Percentiles rank a stretch among this genome's conserved stretches.
phyloP scores from a whole-genome alignment of 495 filamentous ascomycete species.

The Penicillium steckii region DNA sequence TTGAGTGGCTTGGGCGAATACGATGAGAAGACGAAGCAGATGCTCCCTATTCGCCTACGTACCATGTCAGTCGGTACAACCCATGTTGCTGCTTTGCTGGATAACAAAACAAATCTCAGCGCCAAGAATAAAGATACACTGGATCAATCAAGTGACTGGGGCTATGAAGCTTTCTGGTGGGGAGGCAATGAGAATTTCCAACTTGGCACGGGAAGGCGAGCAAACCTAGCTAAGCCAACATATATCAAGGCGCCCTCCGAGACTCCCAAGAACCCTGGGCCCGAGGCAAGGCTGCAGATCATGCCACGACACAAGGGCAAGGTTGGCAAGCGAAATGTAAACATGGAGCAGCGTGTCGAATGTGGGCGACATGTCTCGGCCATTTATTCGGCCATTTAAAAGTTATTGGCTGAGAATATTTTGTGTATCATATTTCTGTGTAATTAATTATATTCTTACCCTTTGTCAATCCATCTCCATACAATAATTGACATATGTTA shows the following conservation, averaged over 20 bases:
- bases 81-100: constrained; percentile 77
- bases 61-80: constrained; percentile 71
- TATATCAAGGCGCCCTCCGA: constrained; percentile 76
- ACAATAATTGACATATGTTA: constrained; percentile 2
- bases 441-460: constrained; percentile 9
- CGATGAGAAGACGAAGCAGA: constrained; percentile 64
- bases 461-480: constrained; percentile 14
- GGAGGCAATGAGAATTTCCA: constrained; percentile 93
- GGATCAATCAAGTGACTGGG: constrained; percentile 64
- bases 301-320: constrained; percentile 72
- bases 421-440: no score
- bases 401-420: constrained; percentile 29
- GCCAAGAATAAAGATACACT: constrained; percentile 44
- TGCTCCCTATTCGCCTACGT: constrained; percentile 75
- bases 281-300: constrained; percentile 80
- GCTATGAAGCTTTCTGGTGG: constrained; percentile 87
- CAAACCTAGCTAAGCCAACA: constrained; percentile 67
- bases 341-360: constrained; percentile 82
- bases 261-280: constrained; percentile 44
- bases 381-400: constrained; percentile 56
- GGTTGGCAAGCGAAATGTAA: constrained; percentile 62
- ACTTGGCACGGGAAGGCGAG: constrained; percentile 85
- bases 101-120: constrained; percentile 66
- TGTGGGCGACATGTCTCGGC: constrained; percentile 84
- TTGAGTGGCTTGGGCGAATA: constrained; percentile 83